Evolutionary conservation across 2,329 filamentous ascomycete species (phyloP).

Genomic region (Exophiala sideris): DNA sequence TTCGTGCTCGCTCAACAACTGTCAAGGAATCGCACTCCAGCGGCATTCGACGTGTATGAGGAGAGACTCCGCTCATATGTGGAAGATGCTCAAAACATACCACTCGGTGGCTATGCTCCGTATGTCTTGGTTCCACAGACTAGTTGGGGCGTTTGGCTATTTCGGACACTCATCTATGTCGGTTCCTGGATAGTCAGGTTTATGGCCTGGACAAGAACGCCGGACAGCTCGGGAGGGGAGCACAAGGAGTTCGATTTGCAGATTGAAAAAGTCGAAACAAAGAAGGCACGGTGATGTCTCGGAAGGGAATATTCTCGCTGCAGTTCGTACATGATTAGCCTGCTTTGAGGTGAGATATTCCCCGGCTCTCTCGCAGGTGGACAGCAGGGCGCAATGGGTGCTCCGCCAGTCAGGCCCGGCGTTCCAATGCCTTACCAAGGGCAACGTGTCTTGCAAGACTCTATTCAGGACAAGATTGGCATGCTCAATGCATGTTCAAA

Average conservation of each 20-base stretch:
- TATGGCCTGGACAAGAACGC: neutral
- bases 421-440: too few relatives aligned
- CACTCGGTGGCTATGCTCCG: slow-evolving; percentile 13
- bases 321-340: too few relatives aligned
- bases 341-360: too few relatives aligned
- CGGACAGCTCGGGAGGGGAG: slow-evolving; percentile 6
- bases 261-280: slow-evolving; percentile 16
- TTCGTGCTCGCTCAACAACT: slow-evolving; percentile 15
- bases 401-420: too few relatives aligned
- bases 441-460: too few relatives aligned
- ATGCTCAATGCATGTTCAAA: too few relatives aligned
- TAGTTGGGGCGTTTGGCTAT: slow-evolving; percentile 21
- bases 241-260: slow-evolving; percentile 19
- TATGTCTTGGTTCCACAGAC: slow-evolving; percentile 24
- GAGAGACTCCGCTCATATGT: slow-evolving; percentile 14
- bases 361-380: too few relatives aligned
- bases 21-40: slow-evolving; percentile 2
- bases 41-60: slow-evolving; percentile 16
- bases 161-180: slow-evolving; percentile 14
- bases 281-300: slow-evolving; percentile 7
- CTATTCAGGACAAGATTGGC: too few relatives aligned
- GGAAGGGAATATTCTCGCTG: too few relatives aligned
- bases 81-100: slow-evolving; percentile 19
- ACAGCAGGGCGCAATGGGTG: too few relatives aligned
- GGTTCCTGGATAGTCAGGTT: slow-evolving; percentile 10